phyloP scores from a whole-genome alignment of 192 early-diverging fungal species.

The Backusella westeae region DNA sequence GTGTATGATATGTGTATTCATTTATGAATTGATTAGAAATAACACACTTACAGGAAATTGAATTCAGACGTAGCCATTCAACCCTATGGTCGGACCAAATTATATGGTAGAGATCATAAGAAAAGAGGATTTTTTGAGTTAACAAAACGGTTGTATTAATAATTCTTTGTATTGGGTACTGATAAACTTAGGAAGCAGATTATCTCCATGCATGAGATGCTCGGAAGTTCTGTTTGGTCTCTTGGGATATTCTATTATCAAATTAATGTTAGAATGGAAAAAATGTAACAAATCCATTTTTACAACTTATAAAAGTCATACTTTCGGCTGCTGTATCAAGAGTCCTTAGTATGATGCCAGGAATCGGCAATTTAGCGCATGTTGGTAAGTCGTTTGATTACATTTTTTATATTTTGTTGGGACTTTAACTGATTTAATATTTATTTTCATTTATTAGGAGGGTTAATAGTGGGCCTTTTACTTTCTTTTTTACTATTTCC shows the following conservation, averaged over 20 bases:
- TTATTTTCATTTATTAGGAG: slow-evolving; percentile 10
- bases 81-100: slow-evolving; percentile 79
- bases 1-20: slow-evolving; percentile 43
- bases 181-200: slow-evolving; percentile 73
- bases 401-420: neutral
- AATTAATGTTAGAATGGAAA: slow-evolving; percentile 77
- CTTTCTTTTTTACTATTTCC: slow-evolving; percentile 12
- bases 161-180: slow-evolving; percentile 39
- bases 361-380: slow-evolving; percentile 83
- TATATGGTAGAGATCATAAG: slow-evolving; percentile 35
- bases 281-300: slow-evolving; percentile 58
- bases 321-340: slow-evolving; percentile 64
- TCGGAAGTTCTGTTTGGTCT: slow-evolving; percentile 65
- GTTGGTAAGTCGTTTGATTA: slow-evolving; percentile 38
- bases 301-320: slow-evolving; percentile 67
- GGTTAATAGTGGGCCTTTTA: slow-evolving; percentile 13
- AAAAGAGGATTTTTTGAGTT: neutral
- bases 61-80: slow-evolving; percentile 69
- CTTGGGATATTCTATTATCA: slow-evolving; percentile 73
- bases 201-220: slow-evolving; percentile 78
- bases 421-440: neutral
- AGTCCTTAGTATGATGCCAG: slow-evolving; percentile 70
- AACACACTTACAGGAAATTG: slow-evolving; percentile 53
- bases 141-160: neutral
- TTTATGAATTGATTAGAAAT: slow-evolving; percentile 57